These are phyloP conservation scores for Jasminum sambac DNA, from an alignment of 257 asterid species.

Conservation along the genomic window DNA sequence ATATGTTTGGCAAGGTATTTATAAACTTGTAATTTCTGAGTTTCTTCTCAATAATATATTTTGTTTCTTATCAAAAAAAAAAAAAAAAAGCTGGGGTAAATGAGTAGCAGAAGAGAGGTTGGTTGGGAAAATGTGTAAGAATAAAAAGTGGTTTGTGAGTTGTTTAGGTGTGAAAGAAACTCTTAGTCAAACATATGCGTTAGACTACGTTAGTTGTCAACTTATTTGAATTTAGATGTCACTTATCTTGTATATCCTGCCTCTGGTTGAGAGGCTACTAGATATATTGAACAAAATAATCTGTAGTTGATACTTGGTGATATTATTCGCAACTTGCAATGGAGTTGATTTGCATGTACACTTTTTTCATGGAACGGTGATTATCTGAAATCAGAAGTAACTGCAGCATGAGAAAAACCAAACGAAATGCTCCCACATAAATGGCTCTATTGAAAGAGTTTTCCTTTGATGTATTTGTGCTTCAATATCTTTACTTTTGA, in stretches of 20 bases:
- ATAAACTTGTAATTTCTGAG: no score
- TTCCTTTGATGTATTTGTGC: neutral
- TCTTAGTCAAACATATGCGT: no score
- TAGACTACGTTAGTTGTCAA: neutral
- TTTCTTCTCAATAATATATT: no score
- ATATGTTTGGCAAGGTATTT: neutral
- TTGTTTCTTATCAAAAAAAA: no score
- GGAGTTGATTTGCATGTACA: neutral
- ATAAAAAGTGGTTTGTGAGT: no score
- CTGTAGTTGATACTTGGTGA: neutral
- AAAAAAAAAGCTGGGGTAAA: no score
- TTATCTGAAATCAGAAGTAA: neutral
- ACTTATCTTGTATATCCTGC: neutral
- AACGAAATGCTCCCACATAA: neutral
- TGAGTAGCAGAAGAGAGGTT: no score
- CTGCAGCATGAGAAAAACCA: neutral
- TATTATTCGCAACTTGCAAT: neutral
- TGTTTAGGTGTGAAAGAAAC: no score
- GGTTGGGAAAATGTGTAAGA: no score
- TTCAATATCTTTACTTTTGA: neutral
- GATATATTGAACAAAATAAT: neutral
- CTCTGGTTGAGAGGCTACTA: neutral
- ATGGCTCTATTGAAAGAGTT: neutral
- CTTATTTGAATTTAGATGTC: neutral
- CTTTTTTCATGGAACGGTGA: neutral